These are phyloP conservation scores for Arabidopsis arenosa DNA, from an alignment of 345 rosid species.

Conservation along the genomic window DNA sequence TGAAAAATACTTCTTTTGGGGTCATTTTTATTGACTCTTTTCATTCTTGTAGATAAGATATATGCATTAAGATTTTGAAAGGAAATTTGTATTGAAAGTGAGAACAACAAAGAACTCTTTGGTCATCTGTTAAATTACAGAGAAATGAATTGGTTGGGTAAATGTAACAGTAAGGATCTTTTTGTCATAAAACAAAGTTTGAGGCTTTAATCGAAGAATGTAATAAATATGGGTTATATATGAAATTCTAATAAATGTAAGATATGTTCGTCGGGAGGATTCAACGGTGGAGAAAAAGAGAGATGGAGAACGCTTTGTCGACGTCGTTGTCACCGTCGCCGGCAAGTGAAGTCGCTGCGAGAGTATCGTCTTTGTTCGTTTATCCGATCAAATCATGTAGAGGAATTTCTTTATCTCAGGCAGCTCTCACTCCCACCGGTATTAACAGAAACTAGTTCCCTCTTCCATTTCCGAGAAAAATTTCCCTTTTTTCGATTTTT, in stretches of 20 bases:
- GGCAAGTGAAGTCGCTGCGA: slow-evolving; percentile 34
- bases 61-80: neutral
- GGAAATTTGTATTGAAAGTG: slow-evolving; percentile 14
- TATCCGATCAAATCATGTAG: slow-evolving; percentile 90
- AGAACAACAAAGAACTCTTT: slow-evolving; percentile 9
- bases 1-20: slow-evolving; percentile 12
- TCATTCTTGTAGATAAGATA: slow-evolving; percentile 22
- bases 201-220: neutral
- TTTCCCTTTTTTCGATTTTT: neutral
- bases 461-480: neutral
- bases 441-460: neutral
- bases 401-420: slow-evolving; percentile 70
- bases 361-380: slow-evolving; percentile 64
- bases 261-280: neutral
- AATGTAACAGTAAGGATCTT: neutral
- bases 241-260: neutral
- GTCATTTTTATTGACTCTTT: slow-evolving; percentile 9
- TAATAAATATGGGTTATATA: neutral
- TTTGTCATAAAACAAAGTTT: neutral
- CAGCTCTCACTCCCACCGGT: slow-evolving; percentile 86
- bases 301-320: slow-evolving; percentile 39
- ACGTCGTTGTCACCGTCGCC: slow-evolving; percentile 18
- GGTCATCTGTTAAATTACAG: slow-evolving; percentile 8
- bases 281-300: neutral
- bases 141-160: neutral